Percentiles rank a stretch among this genome's conserved stretches.
Conservation (phyloP, 768 basidiomycete species). For the Mycena capillaripes region DNA sequence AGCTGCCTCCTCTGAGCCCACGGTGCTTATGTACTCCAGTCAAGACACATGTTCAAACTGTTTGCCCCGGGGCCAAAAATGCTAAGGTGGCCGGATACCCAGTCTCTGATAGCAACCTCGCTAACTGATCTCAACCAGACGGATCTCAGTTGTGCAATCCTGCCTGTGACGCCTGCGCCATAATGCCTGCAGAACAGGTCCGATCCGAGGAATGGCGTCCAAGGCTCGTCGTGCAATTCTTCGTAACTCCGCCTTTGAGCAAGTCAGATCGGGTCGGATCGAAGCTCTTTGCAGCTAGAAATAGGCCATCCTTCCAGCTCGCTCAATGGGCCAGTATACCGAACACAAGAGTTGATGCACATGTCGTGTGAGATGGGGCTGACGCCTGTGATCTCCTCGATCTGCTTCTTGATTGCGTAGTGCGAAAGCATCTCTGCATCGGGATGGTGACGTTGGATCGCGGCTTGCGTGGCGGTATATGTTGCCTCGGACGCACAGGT, state of each 20-base stretch:
- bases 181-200: slow-evolving; percentile 53
- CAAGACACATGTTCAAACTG: too few relatives aligned
- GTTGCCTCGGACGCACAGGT: slow-evolving; percentile 39
- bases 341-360: slow-evolving; percentile 52
- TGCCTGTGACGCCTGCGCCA: slow-evolving; percentile 40
- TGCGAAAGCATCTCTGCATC: slow-evolving; percentile 31
- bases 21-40: too few relatives aligned
- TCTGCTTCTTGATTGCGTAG: slow-evolving; percentile 1
- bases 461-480: slow-evolving; percentile 36
- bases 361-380: slow-evolving; percentile 53
- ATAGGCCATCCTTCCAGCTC: slow-evolving; percentile 34
- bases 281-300: slow-evolving; percentile 40
- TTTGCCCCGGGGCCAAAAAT: too few relatives aligned
- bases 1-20: too few relatives aligned
- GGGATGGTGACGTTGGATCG: slow-evolving; percentile 39
- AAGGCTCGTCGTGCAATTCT: slow-evolving; percentile 45
- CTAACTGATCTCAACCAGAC: too few relatives aligned
- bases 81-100: too few relatives aligned
- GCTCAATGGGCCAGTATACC: slow-evolving; percentile 41
- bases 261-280: slow-evolving; percentile 40
- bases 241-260: slow-evolving; percentile 13
- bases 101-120: too few relatives aligned
- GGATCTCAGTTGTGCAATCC: slow-evolving; percentile 23
- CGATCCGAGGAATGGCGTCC: slow-evolving; percentile 52
- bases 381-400: slow-evolving; percentile 51